phyloP scores from a whole-genome alignment of 1,139 yeast species.

The Yamadazyma mexicana region DNA sequence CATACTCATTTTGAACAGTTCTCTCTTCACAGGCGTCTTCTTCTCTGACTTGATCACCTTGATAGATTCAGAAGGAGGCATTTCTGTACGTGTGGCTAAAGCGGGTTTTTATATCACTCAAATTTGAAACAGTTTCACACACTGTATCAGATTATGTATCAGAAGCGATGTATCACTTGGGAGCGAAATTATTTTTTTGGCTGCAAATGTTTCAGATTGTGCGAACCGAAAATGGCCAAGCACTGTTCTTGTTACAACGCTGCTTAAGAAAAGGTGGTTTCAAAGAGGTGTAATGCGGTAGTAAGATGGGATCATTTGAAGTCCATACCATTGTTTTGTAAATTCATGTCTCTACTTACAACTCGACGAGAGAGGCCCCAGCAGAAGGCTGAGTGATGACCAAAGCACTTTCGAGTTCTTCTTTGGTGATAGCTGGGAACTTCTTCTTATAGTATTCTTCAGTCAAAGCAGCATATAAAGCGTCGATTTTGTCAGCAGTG shows the following conservation, averaged over 20 bases:
- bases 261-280: neutral
- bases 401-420: constrained; percentile 51
- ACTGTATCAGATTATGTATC: neutral
- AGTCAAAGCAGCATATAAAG: constrained; percentile 47
- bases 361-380: constrained; percentile 49
- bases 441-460: constrained; percentile 49
- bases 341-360: neutral
- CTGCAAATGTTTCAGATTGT: constrained; percentile 5
- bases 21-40: too few species aligned
- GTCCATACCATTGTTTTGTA: neutral
- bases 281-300: too few species aligned
- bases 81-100: neutral
- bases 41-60: too few species aligned
- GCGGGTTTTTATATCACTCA: neutral
- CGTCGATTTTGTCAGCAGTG: constrained; percentile 42
- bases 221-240: neutral
- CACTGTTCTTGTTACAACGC: too few species aligned
- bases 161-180: constrained; percentile 2
- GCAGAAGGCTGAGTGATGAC: constrained; percentile 59
- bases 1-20: too few species aligned
- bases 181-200: constrained; percentile 2
- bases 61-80: too few species aligned
- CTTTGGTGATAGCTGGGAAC: constrained; percentile 48
- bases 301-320: neutral
- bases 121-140: neutral